Evolutionary conservation across 1,139 yeast species (phyloP).

Genomic region (Candida pseudoviswanathii): DNA sequence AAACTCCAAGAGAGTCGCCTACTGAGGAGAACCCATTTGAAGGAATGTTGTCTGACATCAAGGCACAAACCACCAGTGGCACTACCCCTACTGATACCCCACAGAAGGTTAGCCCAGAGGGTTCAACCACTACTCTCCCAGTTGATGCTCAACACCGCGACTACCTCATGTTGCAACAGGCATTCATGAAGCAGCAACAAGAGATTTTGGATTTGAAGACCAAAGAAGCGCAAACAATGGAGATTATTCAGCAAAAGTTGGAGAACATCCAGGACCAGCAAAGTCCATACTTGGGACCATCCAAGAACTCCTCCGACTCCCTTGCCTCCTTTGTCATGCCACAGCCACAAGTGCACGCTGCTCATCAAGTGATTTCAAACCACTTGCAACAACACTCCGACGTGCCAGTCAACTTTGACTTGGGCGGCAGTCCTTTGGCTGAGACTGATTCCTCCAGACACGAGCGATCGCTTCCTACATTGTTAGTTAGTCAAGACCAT

Average conservation of each 20-base stretch:
- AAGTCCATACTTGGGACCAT: slow-evolving; percentile 6
- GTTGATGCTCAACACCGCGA: slow-evolving; percentile 17
- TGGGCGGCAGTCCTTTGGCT: slow-evolving; percentile 9
- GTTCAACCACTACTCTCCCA: slow-evolving; percentile 7
- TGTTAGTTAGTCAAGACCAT: slow-evolving; percentile 20
- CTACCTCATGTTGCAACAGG: slow-evolving; percentile 42
- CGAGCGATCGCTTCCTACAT: slow-evolving; percentile 14
- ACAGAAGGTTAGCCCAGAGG: slow-evolving; percentile 15
- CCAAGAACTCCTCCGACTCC: slow-evolving; percentile 10
- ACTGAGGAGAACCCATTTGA: slow-evolving; percentile 45
- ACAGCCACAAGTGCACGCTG: slow-evolving; percentile 8
- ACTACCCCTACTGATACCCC: slow-evolving; percentile 20
- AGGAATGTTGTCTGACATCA: slow-evolving; percentile 24
- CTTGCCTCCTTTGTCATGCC: slow-evolving; percentile 13
- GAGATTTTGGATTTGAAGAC: slow-evolving; percentile 31
- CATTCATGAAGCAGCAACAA: slow-evolving; percentile 42
- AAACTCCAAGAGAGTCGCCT: slow-evolving; percentile 33
- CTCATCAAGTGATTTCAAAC: slow-evolving; percentile 11
- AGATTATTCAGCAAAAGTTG: slow-evolving; percentile 15
- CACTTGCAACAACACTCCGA: slow-evolving; percentile 9
- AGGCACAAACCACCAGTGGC: slow-evolving; percentile 8
- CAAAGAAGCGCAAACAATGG: slow-evolving; percentile 18
- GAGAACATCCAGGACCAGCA: slow-evolving; percentile 13
- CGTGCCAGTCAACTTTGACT: slow-evolving; percentile 10
- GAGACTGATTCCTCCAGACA: background rate